Base-by-base conservation (phyloP, 306 rosid genomes). In the Prunus davidiana region DNA sequence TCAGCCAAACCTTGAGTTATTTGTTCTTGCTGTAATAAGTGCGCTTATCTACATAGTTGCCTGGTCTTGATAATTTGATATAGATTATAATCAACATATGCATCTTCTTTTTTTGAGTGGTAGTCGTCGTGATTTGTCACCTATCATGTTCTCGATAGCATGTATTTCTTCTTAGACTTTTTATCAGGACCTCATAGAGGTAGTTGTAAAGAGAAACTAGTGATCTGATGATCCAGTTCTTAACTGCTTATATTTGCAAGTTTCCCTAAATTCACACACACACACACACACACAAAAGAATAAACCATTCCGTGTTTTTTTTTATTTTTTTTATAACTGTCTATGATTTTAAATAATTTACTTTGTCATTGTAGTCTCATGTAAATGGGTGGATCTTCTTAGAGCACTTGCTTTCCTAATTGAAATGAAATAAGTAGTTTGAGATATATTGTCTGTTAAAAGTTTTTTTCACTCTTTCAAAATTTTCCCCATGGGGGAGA, bases 1-100 rank as follows among this genome's bases (percentile, higher is more conserved):
- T 81, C 89, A 72, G 73, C 77, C 78, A 30, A 71, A 64, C 62
- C 69, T 34, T 54, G 15, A 54, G 38, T 69, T 47, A 51, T 55
- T 15, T 51, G 41, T 45, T 64, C 19, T 78, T 77, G 50, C 67
- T 74, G 16, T 18, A 54, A 30, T 41, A 22, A 27, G 67, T 75
- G 13, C 52, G 57, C 64, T 71, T 41, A 77, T 49, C 62, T 75
- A 61, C 58, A 22, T 60, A 20, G 57, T 78, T 83, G 5, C 30
- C 45, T 41, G 58, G 22, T 45, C 54, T 24, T 11, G 43, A 24
- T 22, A 18, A 61, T 19, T 6, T 61, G 46, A 16, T 20, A 4
- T 12, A 32, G 5, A 32, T 32, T 32, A 32, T 32, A 55, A n/a
- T 38, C 13, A 46, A 12, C 27, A 58, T 24, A 10, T 60, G 18